phyloP scores from a whole-genome alignment of 192 early-diverging fungal genomes.

The Phycomyces blakesleeanus region DNA sequence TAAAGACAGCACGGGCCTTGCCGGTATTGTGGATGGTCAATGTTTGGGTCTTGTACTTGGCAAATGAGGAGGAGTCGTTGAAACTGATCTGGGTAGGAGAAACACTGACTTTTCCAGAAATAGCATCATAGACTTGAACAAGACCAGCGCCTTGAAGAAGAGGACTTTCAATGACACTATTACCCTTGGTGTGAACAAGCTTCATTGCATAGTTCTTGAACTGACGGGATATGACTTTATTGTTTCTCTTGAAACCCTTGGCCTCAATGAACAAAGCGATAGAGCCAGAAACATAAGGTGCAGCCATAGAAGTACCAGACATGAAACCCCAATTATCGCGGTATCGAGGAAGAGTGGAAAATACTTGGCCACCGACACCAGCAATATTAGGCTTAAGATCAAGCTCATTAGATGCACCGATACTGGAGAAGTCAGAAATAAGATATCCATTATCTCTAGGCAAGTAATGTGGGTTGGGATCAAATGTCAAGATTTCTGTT shows the following conservation, averaged over 20 bases:
- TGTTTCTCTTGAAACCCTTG: conserved; percentile 25
- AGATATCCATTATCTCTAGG: conserved; percentile 38
- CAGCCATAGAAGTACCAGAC: conserved; percentile 91
- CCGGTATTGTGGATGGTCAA: conserved; percentile 47
- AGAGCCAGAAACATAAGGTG: conserved; percentile 76
- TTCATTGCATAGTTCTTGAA: conserved; percentile 32
- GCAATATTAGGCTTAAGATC: conserved; percentile 54
- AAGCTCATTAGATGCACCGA: conserved; percentile 59
- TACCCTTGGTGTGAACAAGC: conserved; percentile 8
- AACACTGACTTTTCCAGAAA: conserved; percentile 32
- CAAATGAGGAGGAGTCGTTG: conserved; percentile 41
- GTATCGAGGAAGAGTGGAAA: conserved; percentile 46
- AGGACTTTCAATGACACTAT: conserved; percentile 20
- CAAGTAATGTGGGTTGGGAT: background rate
- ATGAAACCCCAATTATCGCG: conserved; percentile 47
- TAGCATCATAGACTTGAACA: conserved; percentile 44
- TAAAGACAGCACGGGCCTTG: conserved; percentile 33
- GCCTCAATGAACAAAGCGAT: conserved; percentile 44
- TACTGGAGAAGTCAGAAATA: conserved; percentile 64
- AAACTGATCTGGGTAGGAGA: conserved; percentile 47
- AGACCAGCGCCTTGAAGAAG: conserved; percentile 54
- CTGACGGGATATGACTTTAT: conserved; percentile 26
- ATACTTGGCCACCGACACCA: conserved; percentile 54
- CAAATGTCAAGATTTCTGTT: background rate
- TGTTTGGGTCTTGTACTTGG: conserved; percentile 19